Evolutionary conservation across 208 protist genomes (phyloP).

Genomic region (Trichomonas gallinae): DNA sequence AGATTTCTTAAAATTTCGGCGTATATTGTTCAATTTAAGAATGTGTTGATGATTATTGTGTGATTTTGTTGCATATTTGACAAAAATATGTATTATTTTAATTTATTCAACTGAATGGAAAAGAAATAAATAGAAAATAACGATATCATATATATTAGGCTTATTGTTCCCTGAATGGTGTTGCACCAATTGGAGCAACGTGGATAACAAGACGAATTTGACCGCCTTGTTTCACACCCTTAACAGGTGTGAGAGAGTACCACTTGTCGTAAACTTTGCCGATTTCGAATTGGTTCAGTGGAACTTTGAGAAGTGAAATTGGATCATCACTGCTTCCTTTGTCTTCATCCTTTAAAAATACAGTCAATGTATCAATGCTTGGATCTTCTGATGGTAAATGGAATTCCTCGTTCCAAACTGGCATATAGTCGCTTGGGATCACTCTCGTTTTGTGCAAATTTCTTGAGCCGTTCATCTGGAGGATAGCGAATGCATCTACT

Average conservation of each 20-base stretch:
- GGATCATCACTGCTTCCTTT: background rate
- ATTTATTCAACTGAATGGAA: no score
- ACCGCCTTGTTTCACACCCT: background rate
- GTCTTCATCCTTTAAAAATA: background rate
- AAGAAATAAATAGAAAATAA: no score
- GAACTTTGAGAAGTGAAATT: background rate
- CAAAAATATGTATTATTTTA: no score
- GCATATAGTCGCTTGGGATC: background rate
- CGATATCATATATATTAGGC: no score
- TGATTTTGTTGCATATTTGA: no score
- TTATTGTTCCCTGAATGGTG: background rate
- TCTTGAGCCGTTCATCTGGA: background rate
- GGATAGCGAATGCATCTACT: background rate
- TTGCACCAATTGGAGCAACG: background rate
- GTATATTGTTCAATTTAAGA: no score
- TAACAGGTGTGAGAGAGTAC: background rate
- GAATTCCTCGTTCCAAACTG: background rate
- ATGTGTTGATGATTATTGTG: no score
- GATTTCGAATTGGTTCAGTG: background rate
- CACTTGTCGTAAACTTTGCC: background rate
- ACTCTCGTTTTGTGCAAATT: background rate
- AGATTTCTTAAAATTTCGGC: no score
- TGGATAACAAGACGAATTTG: background rate
- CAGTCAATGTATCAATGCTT: background rate
- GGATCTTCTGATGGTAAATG: background rate